Conservation (phyloP, 1,284 basidiomycete species). For the Heterobasidion occidentale region DNA sequence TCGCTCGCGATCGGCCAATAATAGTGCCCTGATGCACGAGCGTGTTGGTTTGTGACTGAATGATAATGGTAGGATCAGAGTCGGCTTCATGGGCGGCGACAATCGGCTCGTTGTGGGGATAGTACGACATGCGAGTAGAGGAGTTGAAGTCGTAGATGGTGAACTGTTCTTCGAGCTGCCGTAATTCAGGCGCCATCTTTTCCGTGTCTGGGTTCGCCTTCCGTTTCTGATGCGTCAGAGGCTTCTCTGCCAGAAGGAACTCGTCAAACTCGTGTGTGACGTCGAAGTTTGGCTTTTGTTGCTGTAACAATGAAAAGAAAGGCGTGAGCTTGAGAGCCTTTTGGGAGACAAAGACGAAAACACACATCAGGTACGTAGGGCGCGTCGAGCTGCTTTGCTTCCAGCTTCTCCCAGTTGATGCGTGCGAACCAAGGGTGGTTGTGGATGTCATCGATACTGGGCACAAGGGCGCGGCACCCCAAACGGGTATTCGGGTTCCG, state of each 20-base stretch:
- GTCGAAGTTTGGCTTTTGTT: slow-evolving; percentile 97
- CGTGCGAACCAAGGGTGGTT: slow-evolving; percentile 80
- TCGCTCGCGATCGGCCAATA: slow-evolving; percentile 52
- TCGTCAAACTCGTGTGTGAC: slow-evolving; percentile 96
- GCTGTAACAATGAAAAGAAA: slow-evolving; percentile 4
- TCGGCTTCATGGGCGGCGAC: slow-evolving; percentile 40
- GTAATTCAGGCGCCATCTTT: slow-evolving; percentile 83
- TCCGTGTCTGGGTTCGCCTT: slow-evolving; percentile 79
- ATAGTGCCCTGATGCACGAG: slow-evolving; percentile 33
- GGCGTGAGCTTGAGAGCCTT: neutral
- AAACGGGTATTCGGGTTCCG: slow-evolving; percentile 76
- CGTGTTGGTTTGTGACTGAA: slow-evolving; percentile 34
- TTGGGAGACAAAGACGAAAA: slow-evolving; percentile 11
- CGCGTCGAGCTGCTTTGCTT: slow-evolving; percentile 70
- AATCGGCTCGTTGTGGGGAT: slow-evolving; percentile 70
- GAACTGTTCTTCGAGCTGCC: slow-evolving; percentile 93
- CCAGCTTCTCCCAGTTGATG: slow-evolving; percentile 77
- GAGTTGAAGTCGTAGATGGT: slow-evolving; percentile 69
- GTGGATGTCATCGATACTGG: slow-evolving; percentile 70
- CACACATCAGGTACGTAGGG: slow-evolving; percentile 90
- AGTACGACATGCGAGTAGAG: slow-evolving; percentile 65
- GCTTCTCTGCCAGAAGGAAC: slow-evolving; percentile 94
- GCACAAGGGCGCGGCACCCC: slow-evolving; percentile 67
- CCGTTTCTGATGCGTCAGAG: slow-evolving; percentile 87
- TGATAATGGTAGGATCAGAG: slow-evolving; percentile 18